Percentiles rank a stretch among this genome's conserved stretches.
Conservation (phyloP, 1,139 yeast species). For the Meyerozyma smithsonii region DNA sequence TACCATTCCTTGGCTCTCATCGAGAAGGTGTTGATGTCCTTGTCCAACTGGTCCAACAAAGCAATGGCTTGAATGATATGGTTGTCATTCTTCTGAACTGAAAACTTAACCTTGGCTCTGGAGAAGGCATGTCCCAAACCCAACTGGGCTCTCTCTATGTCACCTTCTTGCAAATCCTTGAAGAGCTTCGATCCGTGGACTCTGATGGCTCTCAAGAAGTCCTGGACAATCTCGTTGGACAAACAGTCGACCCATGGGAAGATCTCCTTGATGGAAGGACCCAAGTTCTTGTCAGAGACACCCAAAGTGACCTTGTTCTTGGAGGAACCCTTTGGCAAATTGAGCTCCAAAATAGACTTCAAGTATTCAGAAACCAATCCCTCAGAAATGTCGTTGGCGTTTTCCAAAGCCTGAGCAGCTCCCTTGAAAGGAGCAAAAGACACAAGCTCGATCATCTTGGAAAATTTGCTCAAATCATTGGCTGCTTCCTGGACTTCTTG, state of each 20-base stretch:
- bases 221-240: conserved; percentile 90
- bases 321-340: conserved; percentile 80
- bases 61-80: conserved; percentile 99
- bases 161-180: conserved; percentile 91
- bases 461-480: conserved; percentile 80
- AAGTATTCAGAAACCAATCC: conserved; percentile 92
- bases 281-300: conserved; percentile 91
- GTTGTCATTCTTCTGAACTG: conserved; percentile 97
- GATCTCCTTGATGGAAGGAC: conserved; percentile 90
- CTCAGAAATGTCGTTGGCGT: conserved; percentile 96
- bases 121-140: conserved; percentile 99
- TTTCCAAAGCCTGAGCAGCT: conserved; percentile 98
- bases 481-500: conserved; percentile 93
- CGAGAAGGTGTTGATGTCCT: conserved; percentile 94
- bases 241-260: conserved; percentile 88
- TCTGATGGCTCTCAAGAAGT: conserved; percentile 91
- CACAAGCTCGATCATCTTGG: conserved; percentile 88
- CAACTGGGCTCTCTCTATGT: conserved; percentile 94
- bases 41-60: conserved; percentile 90
- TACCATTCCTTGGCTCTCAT: conserved; percentile 99
- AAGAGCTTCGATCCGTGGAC: conserved; percentile 83
- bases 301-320: conserved; percentile 70
- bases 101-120: conserved; percentile 97
- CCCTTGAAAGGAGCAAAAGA: conserved; percentile 98
- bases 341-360: conserved; percentile 82